Evolutionary conservation across 108 stramenopile genomes (phyloP), one percentile per base, ranked within the genome.

Genomic region (Pseudonitzschia multiseries): DNA sequence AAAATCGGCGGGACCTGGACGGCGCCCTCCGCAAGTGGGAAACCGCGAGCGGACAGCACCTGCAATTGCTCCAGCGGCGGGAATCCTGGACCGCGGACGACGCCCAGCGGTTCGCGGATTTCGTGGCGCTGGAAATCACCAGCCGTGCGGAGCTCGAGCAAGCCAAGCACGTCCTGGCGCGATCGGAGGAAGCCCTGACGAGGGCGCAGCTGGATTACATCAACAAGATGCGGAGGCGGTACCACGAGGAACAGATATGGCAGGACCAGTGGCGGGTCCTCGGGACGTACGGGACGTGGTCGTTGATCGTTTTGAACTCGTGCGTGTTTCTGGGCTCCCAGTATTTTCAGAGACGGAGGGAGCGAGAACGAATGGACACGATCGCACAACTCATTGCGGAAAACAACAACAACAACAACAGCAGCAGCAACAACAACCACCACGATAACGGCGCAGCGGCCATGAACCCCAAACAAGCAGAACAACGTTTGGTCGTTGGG

Each of bases 201-300:
- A 53, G 67, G 20, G 57, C 43, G 17, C 83, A 84, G 71, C 36
- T 70, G 32, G 76, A 72, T 4, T 88, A 86, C 63, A 88, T 88
- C 81, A 81, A 86, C 54, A 72, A 70, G 59, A 68, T 88, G 70
- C 57, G 87, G 22, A 62, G 75, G 60, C 80, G 87, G 27, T 88
- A 88, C 71, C 87, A 88, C 42, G 87, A 88, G 76, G 87, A 88
- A 57, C 85, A 88, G 63, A 72, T 88, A 27, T 88, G 87, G 87
- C 85, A 84, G 72, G 87, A 88, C 56, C 78, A 82, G 64, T 88
- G 87, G 87, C 60, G 87, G 8, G 66, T 88, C 6, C 63, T 84
- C 48, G 81, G 83, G 24, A 88, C 87, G 0, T 88, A 77, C 61
- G 75, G 81, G 24, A 88, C 87, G 0, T 88, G 87, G 87, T 24